These are phyloP conservation scores for Aspergillus sp. DNA, from an alignment of 2,329 filamentous ascomycete species.

Conservation along the genomic window DNA sequence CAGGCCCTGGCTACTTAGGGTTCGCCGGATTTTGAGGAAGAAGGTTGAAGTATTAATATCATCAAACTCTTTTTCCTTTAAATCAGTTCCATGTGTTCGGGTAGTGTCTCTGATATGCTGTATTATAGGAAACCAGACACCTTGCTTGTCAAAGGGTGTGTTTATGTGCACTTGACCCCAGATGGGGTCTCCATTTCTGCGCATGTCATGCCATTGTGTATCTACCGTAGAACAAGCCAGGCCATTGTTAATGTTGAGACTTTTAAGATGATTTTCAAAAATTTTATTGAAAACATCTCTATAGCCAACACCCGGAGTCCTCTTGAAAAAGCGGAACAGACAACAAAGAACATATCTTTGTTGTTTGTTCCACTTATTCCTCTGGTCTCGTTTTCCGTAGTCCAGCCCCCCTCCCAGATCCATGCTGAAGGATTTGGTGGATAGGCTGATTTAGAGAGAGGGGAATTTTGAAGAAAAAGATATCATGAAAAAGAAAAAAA, in stretches of 20 bases:
- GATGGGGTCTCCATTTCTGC: constrained; percentile 6
- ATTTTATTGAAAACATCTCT: neutral
- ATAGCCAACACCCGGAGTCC: neutral
- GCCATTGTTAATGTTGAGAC: neutral
- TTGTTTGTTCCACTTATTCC: constrained; percentile 12
- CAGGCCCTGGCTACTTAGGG: no score
- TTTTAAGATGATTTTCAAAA: neutral
- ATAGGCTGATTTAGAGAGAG: no score
- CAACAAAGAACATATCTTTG: constrained; percentile 20
- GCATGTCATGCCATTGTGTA: constrained; percentile 20
- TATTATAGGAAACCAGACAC: no score
- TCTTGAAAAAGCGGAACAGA: constrained; percentile 18
- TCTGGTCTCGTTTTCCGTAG: neutral
- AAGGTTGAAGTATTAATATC: constrained; percentile 7
- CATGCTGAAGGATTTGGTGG: no score
- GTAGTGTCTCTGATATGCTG: constrained; percentile 12
- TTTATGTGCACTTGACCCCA: constrained; percentile 19
- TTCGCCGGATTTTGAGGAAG: neutral
- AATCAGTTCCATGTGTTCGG: neutral
- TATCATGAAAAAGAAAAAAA: no score
- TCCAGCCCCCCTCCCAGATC: no score
- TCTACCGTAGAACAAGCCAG: constrained; percentile 1
- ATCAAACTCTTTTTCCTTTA: constrained; percentile 8
- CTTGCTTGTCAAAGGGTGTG: constrained; percentile 11
- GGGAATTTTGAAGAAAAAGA: no score